A percentile compares a stretch with the other conserved stretches of the same genome.
Conservation (phyloP, 345 rosid species). For the thale cress (Arabidopsis thaliana) region DNA sequence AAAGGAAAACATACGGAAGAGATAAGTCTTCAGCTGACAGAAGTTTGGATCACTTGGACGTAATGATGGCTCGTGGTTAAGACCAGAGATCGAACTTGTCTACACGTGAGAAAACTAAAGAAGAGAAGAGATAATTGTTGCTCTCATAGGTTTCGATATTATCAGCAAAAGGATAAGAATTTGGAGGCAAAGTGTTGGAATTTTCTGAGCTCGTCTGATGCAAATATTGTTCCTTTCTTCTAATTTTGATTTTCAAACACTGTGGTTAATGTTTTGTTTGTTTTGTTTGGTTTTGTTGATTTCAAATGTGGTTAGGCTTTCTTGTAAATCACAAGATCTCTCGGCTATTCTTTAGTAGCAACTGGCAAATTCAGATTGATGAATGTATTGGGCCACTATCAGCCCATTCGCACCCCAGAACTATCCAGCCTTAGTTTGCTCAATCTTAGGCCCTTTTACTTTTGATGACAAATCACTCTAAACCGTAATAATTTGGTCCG, state of each 20-base stretch:
- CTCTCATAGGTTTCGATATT: conserved; percentile 10
- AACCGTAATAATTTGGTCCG: too few species aligned
- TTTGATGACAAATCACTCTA: too few species aligned
- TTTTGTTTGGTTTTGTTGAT: conserved; percentile 20
- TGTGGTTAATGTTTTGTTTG: conserved; percentile 18
- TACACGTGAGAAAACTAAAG: conserved; percentile 33
- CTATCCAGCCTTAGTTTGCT: too few species aligned
- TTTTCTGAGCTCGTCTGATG: conserved; percentile 32
- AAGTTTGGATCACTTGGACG: conserved; percentile 64
- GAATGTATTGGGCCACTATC: too few species aligned
- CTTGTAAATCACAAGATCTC: conserved; percentile 27
- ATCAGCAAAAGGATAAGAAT: conserved; percentile 22
- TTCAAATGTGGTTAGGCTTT: conserved; percentile 27
- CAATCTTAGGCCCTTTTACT: too few species aligned
- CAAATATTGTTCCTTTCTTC: conserved; percentile 29
- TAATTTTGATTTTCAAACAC: neutral
- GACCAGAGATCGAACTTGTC: conserved; percentile 21
- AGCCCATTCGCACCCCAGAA: too few species aligned
- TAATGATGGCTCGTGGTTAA: conserved; percentile 79
- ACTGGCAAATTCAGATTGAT: too few species aligned
- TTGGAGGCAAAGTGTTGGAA: conserved; percentile 41
- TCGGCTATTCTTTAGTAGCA: conserved; percentile 6
- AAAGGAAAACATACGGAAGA: conserved; percentile 46
- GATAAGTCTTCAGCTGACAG: conserved; percentile 50
- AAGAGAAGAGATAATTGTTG: conserved; percentile 31